Base-by-base conservation (phyloP, 495 filamentous ascomycete genomes). In the Xylaria curta region DNA sequence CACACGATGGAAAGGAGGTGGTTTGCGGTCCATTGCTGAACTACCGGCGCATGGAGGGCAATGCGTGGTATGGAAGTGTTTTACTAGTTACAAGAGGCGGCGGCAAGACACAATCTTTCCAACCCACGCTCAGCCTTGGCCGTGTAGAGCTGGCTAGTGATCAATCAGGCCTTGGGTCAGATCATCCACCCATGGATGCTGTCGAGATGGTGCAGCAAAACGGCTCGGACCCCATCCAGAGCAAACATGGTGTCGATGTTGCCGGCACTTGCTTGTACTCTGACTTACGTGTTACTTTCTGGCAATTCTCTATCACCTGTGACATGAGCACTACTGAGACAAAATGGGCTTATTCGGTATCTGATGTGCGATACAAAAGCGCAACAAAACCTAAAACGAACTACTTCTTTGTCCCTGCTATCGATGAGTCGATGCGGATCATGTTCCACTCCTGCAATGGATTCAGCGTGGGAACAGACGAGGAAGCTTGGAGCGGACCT, bases 361-460 rank as follows among this genome's bases (percentile, higher is more conserved):
- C 84, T 28, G 80, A 80, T 5, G 61, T 89, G 76, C 82, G 79
- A 5, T 83, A 87, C 51, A 73, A 78, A 26, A 79, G 82, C 77
- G 65, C 76, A 36, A 82, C 81, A 28, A 85, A 88, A 73, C 81
- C 81, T n/a, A 76, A 76, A 62, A 80, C 82, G 38, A 86, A 87
- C 71, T 74, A 74, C 69, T 97, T 97, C 80, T 91, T 87, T 63
- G 87, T 97, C 19, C 95, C 95, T 2, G 92, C 93, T 3, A 82
- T 84, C 61, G 82, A 89, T 36, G 90, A 97, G 80, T 95, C 92
- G 28, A 97, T 98, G 94, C 89, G 94, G 73, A 92, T 97, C 71
- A 93, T 97, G 87, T 97, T 98, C 82, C 91, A 97, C 82, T 97
- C 93, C 36, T 97, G 94, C 82, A 98, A 97, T 82, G 95, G 95